Evolutionary conservation across 225 moss, liverwort and hornwort species (phyloP).

Genomic region (Marchantia paleacea): DNA sequence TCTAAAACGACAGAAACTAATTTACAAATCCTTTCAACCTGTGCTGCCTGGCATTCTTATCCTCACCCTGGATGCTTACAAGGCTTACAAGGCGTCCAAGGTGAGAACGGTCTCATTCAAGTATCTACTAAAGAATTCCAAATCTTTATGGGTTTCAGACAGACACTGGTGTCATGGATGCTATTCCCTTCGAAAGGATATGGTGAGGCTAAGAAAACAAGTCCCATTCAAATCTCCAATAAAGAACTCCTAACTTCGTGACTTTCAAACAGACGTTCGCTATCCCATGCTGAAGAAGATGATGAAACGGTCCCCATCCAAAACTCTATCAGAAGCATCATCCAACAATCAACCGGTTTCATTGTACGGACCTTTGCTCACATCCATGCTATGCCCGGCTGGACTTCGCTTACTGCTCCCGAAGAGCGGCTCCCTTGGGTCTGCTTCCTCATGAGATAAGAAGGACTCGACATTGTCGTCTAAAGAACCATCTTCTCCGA

Average conservation of each 20-base stretch:
- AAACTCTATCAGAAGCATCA: conserved; percentile 18
- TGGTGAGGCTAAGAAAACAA: background rate
- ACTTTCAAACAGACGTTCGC: conserved; percentile 14
- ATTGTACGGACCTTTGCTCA: conserved; percentile 71
- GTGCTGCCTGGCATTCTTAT: background rate
- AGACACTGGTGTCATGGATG: background rate
- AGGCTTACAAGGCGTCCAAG: background rate
- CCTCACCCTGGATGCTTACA: conserved; percentile 4
- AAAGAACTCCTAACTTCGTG: conserved; percentile 1
- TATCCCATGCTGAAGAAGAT: conserved; percentile 17
- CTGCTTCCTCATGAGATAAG: conserved; percentile 94
- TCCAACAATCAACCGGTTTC: conserved; percentile 19
- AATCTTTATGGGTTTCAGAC: conserved; percentile 1
- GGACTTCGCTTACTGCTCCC: conserved; percentile 94
- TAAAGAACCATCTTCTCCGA: conserved; percentile 87
- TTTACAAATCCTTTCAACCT: conserved; percentile 16
- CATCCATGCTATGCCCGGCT: conserved; percentile 99
- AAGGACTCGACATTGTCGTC: conserved; percentile 99
- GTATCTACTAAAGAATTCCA: background rate
- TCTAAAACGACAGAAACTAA: conserved; percentile 3
- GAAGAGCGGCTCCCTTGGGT: conserved; percentile 91
- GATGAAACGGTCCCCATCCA: conserved; percentile 16
- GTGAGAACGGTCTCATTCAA: background rate
- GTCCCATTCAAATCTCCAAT: background rate
- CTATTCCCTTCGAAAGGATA: background rate